Percentiles rank a stretch among this genome's conserved stretches.
phyloP scores from a whole-genome alignment of 345 rosid species.

The Euphorbia lathyris region DNA sequence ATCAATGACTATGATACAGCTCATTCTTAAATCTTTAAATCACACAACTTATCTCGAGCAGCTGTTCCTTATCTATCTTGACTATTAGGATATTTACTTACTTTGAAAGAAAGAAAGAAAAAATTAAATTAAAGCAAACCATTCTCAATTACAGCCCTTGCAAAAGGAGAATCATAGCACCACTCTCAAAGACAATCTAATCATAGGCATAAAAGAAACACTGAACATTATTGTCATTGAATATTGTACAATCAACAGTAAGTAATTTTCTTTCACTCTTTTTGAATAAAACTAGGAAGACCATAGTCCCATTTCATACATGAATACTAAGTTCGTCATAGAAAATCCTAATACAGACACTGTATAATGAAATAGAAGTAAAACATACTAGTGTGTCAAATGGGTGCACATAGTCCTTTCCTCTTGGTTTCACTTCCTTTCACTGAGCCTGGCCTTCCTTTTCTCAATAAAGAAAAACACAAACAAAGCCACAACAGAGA shows the following conservation, averaged over 20 bases:
- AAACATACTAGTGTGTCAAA: not conserved
- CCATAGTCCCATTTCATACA: not conserved
- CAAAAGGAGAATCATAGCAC: no score
- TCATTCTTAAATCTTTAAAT: not conserved
- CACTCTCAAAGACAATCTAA: no score
- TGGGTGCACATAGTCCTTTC: not conserved
- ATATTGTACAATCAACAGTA: not conserved
- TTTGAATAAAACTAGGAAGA: not conserved
- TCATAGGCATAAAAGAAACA: no score
- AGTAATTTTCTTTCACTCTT: not conserved
- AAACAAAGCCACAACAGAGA: conserved; percentile 50
- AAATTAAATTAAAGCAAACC: no score
- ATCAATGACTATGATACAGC: conserved; percentile 11
- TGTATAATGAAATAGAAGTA: not conserved
- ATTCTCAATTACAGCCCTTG: no score
- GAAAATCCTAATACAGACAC: not conserved
- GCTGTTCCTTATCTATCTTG: not conserved
- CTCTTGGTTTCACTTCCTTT: conserved; percentile 18
- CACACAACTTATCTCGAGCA: not conserved
- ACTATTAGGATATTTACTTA: not conserved
- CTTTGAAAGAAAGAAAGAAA: not conserved
- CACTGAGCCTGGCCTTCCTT: conserved; percentile 36
- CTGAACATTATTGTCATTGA: not conserved
- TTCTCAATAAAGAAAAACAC: conserved; percentile 54
- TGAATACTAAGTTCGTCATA: not conserved